Evolutionary conservation across 108 stramenopile genomes (phyloP), one percentile per base, ranked within the genome.

Genomic region (Stephanodiscus triporus): DNA sequence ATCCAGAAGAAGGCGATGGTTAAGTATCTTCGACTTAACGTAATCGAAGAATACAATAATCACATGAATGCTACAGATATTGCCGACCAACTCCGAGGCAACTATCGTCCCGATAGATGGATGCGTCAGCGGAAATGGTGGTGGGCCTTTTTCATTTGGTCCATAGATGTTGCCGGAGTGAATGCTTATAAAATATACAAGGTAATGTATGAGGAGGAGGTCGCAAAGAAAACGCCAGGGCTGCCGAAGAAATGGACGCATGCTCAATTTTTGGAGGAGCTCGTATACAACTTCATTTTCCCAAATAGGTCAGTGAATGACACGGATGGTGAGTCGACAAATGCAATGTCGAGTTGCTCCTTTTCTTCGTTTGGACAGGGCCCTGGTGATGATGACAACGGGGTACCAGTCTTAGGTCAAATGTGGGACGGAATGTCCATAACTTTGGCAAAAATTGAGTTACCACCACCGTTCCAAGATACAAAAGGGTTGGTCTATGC

Each of bases 41-140:
- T 70, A 0, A 76, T 75, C 40, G 68, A 81, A n/a, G 26, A 63
- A 2, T 75, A 81, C 74, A 81, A 81, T 60, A 14, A 81, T 63
- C 5, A 70, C 0, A 75, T 81, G 80, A 65, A 65, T 57, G 19
- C 45, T 47, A 68, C 69, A 7, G 75, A 76, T 47, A 64, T 81
- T 32, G 68, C 69, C 13, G 80, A 81, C 40, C 80, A 81, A 43
- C 51, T 81, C 17, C 59, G 62, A 17, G 48, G 48, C 37, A 40
- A 20, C 0, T 81, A 75, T 38, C 67, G 80, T 0, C 65, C 57
- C 3, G 80, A 81, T 55, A 17, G 62, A 7, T 65, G 74, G 74
- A 60, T 69, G 67, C 17, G 68, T 14, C 60, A 75, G 6, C 38
- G 60, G 10, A 80, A 81, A 57, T 81, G 80, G 74, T 81, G 80